Base-by-base conservation (phyloP, 2,329 filamentous ascomycete species). In the Colletotrichum sp. region DNA sequence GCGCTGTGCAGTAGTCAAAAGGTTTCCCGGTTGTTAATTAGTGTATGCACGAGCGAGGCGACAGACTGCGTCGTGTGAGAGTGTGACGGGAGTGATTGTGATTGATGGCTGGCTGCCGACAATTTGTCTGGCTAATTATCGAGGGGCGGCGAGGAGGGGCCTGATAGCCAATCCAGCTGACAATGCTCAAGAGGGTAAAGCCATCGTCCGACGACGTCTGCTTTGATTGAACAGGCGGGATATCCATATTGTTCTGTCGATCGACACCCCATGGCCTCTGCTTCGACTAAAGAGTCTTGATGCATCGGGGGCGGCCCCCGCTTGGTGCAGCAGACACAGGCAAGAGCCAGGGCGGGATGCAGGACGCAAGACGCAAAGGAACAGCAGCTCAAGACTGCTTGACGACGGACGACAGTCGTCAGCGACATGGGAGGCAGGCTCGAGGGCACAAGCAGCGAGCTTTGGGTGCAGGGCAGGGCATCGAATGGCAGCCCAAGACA, bases 401-500 rank as follows among this genome's bases (percentile, higher is more conserved):
- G 43, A 67, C 24, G 52, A 36, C 52, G 4, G 32, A 52, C 43
- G n/a, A 52, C 43, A 52, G 43, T 52, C 43, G 43, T 52, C 43
- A 52, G 43, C 43, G 43, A 52, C 43, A 52, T 52, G 62, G 61
- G 34, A 61, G 32, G 26, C 58, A 58, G 58, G 66, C 36, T 65
- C 32, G 38, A 70, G 71, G 69, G 61, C 48, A 55, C 36, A 30
- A 71, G 30, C 34, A 61, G 60, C 34, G 36, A 71, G 38, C 48
- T 16, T 9, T 28, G 21, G n/a, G 58, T 56, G 58, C 64, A 73
- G 73, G 70, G 70, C 64, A 68, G 62, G 68, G 55, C 62, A 75
- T 75, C 73, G 73, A 75, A 75, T 75, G 70, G 73, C 38, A 75
- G 73, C 70, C 69, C 73, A 75, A 75, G 70, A 73, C 70, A 73